Conservation (phyloP, 2,329 filamentous ascomycete genomes). For the Diaporthe longicolla region DNA sequence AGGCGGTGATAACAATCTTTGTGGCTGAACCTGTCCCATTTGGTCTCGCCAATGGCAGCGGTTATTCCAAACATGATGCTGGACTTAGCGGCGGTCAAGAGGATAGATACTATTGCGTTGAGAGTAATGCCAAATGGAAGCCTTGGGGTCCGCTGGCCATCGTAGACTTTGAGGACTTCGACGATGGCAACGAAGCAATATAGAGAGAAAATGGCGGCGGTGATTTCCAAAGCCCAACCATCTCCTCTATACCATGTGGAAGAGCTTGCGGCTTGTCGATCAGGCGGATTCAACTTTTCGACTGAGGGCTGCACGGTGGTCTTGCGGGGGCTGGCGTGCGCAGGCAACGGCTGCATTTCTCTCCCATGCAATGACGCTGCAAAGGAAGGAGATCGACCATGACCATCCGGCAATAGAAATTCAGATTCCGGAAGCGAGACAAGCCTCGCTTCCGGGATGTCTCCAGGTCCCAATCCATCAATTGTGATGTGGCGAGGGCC, state of each 20-base stretch:
- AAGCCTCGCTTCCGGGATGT: too few relatives aligned
- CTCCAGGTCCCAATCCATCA: too few relatives aligned
- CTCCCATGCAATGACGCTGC: too few relatives aligned
- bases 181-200: not conserved
- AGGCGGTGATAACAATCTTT: not conserved
- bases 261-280: not conserved
- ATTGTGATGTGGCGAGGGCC: too few relatives aligned
- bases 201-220: not conserved
- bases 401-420: too few relatives aligned
- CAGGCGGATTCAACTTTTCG: not conserved
- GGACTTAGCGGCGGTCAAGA: not conserved
- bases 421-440: too few relatives aligned
- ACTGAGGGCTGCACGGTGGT: not conserved
- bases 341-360: too few relatives aligned
- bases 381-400: too few relatives aligned
- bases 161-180: not conserved
- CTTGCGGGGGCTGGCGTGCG: not conserved
- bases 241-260: not conserved
- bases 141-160: not conserved
- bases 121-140: not conserved
- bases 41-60: not conserved
- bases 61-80: not conserved
- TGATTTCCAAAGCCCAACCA: not conserved
- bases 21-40: not conserved
- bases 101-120: not conserved